Evolutionary conservation across 176 grass and related monocot genomes (phyloP), one percentile per base, ranked within the genome.

Genomic region (Triticum dicoccoides): DNA sequence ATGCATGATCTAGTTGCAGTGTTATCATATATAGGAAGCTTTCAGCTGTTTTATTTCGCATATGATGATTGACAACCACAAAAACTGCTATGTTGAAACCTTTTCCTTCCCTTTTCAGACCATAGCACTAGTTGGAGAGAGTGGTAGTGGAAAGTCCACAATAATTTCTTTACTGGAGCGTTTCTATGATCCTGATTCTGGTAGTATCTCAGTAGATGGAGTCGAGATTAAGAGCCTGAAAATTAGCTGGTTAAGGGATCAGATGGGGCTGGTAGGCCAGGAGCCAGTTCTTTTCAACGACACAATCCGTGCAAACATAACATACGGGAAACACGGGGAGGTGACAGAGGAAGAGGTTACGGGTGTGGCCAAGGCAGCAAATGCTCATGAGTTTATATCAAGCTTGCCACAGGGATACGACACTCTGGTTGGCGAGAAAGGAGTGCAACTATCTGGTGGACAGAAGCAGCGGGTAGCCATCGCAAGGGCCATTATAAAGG

Each of bases 71-170:
- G 4, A 11, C 14, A 62, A 81, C 27, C 10, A 69, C 47, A 71
- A 2, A 34, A 89, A 86, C 18, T 54, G 29, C 49, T 80, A 6
- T 78, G 52, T 74, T 34, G 10, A n/a, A 87, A 83, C 18, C 24
- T 33, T 83, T 73, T 41, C 54, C 17, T 82, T 72, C 44, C 34
- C 79, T 86, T 73, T 87, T 44, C 18, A 93, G 94, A 96, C 91
- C 35, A 51, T 91, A 32, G 94, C 94, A 39, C 91, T 93, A n/a
- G 94, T 93, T 61, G 94, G 94, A 76, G 91, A 93, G 78, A 96
- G 94, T 1, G 94, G 94, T 11, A 93, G 94, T 70, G 91, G 94
- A 3, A 93, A 96, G 49, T 96, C 91, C 13, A 96, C 94, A 21
- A 81, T 89, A 80, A 96, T 96, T 77, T 81, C 91, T 65, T 86